Conservation (phyloP, 75 land plant species). For the Isoetes taiwanensis region DNA sequence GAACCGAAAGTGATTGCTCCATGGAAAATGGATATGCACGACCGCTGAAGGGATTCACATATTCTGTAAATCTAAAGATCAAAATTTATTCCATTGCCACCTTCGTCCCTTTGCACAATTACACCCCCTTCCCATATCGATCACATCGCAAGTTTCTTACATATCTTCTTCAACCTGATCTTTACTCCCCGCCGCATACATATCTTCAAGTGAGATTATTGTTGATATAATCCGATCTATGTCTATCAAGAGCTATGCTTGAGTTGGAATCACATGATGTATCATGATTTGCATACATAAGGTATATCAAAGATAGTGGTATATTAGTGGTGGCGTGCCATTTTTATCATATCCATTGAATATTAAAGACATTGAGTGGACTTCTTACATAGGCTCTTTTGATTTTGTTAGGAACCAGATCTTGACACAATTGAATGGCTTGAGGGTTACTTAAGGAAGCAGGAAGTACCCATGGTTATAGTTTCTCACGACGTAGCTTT, state of each 20-base stretch:
- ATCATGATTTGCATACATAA: too few relatives aligned
- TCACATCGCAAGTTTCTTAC: too few relatives aligned
- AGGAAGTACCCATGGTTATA: constrained; percentile 92
- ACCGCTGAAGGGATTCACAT: constrained; percentile 89
- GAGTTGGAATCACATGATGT: too few relatives aligned
- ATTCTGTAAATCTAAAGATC: constrained; percentile 82
- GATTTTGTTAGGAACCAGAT: constrained; percentile 31
- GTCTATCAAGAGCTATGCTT: too few relatives aligned
- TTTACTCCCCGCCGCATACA: not conserved
- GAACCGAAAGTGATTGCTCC: constrained; percentile 98
- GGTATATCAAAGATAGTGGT: not conserved
- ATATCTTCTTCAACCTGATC: too few relatives aligned
- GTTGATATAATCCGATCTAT: too few relatives aligned
- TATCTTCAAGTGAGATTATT: too few relatives aligned
- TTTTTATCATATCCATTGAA: too few relatives aligned
- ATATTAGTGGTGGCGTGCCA: too few relatives aligned
- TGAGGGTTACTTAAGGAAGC: constrained; percentile 68
- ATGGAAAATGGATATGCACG: constrained; percentile 99
- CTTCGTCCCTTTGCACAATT: constrained; percentile 93
- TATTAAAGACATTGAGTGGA: too few relatives aligned
- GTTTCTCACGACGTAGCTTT: constrained; percentile 96
- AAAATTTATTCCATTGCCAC: constrained; percentile 84
- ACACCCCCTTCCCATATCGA: too few relatives aligned
- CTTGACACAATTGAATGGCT: constrained; percentile 96
- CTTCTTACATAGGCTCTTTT: too few relatives aligned